phyloP scores from a whole-genome alignment of 83 land plant genomes.

The Thuja plicata region DNA sequence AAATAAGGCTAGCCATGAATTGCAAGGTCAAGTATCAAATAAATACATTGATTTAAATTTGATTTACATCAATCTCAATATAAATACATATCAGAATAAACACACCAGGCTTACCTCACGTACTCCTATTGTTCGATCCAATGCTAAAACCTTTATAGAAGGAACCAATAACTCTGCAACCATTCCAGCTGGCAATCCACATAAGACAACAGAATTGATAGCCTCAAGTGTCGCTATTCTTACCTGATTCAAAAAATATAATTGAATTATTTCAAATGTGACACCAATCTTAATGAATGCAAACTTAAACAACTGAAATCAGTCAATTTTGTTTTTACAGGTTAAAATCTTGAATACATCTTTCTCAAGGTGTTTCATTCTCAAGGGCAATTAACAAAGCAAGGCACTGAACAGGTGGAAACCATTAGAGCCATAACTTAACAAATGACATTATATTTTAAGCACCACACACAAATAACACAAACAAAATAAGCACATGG shows the following conservation, averaged over 20 bases:
- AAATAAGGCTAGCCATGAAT: not conserved
- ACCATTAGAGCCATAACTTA: not conserved
- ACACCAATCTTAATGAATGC: not conserved
- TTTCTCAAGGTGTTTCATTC: not conserved
- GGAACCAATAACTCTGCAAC: slow-evolving; percentile 26
- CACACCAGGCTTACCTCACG: slow-evolving; percentile 24
- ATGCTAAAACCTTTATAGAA: slow-evolving; percentile 23
- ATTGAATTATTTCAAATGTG: not conserved
- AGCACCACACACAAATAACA: not conserved
- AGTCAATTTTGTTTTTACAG: not conserved
- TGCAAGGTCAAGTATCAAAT: not conserved
- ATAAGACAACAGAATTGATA: slow-evolving; percentile 36
- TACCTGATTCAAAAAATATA: slow-evolving; percentile 23
- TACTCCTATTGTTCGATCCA: slow-evolving; percentile 30
- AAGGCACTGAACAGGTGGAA: not conserved
- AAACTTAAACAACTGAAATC: not conserved
- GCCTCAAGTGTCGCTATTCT: slow-evolving; percentile 35
- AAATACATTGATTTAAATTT: not conserved
- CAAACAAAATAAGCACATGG: not conserved
- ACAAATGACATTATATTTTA: too few species aligned
- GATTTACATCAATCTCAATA: not conserved
- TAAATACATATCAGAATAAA: too few species aligned
- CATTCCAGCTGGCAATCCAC: slow-evolving; percentile 32
- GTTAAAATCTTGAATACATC: not conserved
- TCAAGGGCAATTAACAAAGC: not conserved